phyloP scores from a whole-genome alignment of 441 rosid species.

The Eutrema salsugineum region DNA sequence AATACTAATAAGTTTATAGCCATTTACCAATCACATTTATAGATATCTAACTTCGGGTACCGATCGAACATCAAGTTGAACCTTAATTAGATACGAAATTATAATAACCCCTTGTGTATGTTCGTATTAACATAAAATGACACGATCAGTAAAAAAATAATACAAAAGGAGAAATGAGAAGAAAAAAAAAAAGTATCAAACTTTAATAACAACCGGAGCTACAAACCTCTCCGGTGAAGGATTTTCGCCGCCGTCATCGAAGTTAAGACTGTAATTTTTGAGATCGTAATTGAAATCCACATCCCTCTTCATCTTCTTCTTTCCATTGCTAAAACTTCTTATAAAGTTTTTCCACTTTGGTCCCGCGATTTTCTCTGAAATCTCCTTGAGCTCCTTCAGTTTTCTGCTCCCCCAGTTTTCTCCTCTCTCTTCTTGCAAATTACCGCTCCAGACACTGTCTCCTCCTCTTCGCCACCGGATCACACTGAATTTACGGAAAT shows the following conservation, averaged over 20 bases:
- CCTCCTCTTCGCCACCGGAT: constrained; percentile 22
- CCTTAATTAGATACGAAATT: not conserved
- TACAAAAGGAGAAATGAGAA: not conserved
- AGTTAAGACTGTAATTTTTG: constrained; percentile 66
- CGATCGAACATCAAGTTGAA: not conserved
- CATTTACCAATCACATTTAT: not conserved
- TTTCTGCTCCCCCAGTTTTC: constrained; percentile 38
- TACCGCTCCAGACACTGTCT: constrained; percentile 9
- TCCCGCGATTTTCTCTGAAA: constrained; percentile 53
- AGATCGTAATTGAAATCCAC: constrained; percentile 57
- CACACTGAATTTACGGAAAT: constrained; percentile 28
- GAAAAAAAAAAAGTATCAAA: not conserved
- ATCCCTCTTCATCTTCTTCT: constrained; percentile 40
- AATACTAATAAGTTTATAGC: not conserved
- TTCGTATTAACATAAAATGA: not conserved
- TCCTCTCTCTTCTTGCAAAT: constrained; percentile 19
- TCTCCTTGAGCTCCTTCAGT: constrained; percentile 38
- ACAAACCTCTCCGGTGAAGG: constrained; percentile 43
- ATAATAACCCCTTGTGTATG: not conserved
- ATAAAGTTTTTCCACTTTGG: constrained; percentile 69
- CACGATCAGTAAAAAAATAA: not conserved
- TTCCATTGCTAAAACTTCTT: constrained; percentile 35
- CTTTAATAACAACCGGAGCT: constrained; percentile 13
- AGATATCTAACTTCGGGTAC: not conserved
- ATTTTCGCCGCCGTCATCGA: constrained; percentile 48